Base-by-base conservation (phyloP, 2,329 filamentous ascomycete genomes). In the Aspergillus japonicus region DNA sequence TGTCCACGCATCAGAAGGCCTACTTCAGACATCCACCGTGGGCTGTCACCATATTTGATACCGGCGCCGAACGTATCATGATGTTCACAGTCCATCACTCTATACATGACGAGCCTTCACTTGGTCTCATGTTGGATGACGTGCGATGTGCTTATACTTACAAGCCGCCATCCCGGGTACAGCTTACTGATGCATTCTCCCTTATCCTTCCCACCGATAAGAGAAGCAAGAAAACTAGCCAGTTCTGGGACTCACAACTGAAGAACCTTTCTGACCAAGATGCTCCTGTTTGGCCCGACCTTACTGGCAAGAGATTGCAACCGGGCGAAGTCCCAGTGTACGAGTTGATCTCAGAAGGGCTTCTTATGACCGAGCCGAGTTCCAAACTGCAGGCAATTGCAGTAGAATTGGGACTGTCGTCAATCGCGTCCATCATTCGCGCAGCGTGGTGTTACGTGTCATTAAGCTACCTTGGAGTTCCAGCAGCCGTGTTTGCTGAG, bases 71-170 rank as follows among this genome's bases (percentile, higher is more conserved):
- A 8, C 54, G 54, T 19, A 53, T 66, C 5, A 72, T 79, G 72
- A 70, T 78, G 54, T 49, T 79, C 16, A 76, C 70, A 4, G 67
- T 75, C 12, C 73, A 75, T 39, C 73, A 75, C 60, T 67, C 72
- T 2, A 64, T 75, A 19, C 70, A 72, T 24, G 73, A 75, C 58
- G 73, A 68, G 1, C 68, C 69, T 23, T 73, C 72, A 7, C 64
- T 75, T 4, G 58, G 63, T n/a, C 65, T 68, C 7, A 67, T 75
- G 2, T 56, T 70, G 29, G 60, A 64, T 21, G 70, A 74, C 54
- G 60, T 75, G 19, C 60, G 62, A 10, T 57, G 58, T 3, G 66
- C 68, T 5, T 74, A 74, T 53, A 54, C 50, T 2, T 58, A 60
- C 44, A 66, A 65, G 48, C 61, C 63, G 8, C 62, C 67, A 10